Evolutionary conservation across 2,329 filamentous ascomycete species (phyloP).

Genomic region (Phyllosticta ampelicida): DNA sequence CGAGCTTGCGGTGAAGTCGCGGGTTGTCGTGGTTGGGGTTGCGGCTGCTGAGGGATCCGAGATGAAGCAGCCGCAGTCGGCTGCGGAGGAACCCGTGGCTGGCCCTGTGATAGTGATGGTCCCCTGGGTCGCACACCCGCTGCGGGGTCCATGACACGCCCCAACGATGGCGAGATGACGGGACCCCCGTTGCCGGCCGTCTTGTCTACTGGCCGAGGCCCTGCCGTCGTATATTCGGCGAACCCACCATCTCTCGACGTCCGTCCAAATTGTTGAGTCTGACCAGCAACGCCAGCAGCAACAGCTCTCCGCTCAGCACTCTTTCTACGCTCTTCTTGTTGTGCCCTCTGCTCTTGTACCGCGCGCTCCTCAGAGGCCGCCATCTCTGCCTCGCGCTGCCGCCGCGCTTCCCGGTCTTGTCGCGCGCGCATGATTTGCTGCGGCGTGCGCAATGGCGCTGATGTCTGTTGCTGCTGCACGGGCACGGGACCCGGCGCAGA

Average conservation of each 20-base stretch:
- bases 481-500: slow-evolving; percentile 42
- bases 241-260: slow-evolving; percentile 2
- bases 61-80: slow-evolving; percentile 15
- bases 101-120: slow-evolving; percentile 22
- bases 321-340: slow-evolving; percentile 37
- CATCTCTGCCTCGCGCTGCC: slow-evolving; percentile 54
- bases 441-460: slow-evolving; percentile 63
- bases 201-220: background rate
- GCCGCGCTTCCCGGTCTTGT: slow-evolving; percentile 61
- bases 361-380: slow-evolving; percentile 35
- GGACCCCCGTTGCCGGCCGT: slow-evolving; percentile 1
- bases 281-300: slow-evolving; percentile 41
- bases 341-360: slow-evolving; percentile 42
- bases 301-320: slow-evolving; percentile 52
- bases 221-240: slow-evolving; percentile 1
- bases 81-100: slow-evolving; percentile 21
- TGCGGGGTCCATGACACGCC: slow-evolving; percentile 1
- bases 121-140: slow-evolving; percentile 4
- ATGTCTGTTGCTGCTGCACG: slow-evolving; percentile 38
- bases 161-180: slow-evolving; percentile 1
- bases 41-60: background rate
- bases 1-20: slow-evolving; percentile 23
- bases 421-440: slow-evolving; percentile 87
- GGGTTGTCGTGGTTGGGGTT: slow-evolving; percentile 22
- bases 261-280: slow-evolving; percentile 4